phyloP scores from a whole-genome alignment of 192 early-diverging fungal genomes.

The Umbelopsis sp. region DNA sequence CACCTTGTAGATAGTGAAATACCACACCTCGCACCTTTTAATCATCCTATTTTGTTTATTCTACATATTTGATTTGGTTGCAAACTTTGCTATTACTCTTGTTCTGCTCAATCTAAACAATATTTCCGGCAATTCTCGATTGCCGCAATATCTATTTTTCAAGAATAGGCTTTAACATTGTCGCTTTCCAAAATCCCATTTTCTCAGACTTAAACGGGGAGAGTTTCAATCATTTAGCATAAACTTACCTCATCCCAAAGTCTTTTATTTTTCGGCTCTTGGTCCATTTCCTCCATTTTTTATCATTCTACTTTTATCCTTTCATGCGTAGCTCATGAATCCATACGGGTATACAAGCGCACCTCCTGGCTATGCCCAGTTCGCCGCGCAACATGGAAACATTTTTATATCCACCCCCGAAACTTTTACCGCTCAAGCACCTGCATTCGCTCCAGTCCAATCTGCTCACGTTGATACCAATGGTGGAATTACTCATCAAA shows the following conservation, averaged over 20 bases:
- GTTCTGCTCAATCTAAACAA: no score
- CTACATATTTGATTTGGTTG: no score
- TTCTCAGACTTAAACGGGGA: no score
- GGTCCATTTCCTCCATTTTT: background rate
- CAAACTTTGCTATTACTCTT: no score
- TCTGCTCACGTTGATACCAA: background rate
- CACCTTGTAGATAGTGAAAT: no score
- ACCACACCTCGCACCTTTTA: no score
- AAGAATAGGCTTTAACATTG: no score
- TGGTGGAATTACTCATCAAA: background rate
- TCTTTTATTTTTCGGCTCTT: background rate
- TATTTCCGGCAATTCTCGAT: no score
- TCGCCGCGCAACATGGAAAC: background rate
- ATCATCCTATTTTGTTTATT: no score
- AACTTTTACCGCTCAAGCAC: conserved; percentile 4
- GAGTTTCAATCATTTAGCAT: no score
- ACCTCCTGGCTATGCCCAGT: conserved; percentile 8
- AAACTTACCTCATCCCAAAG: background rate
- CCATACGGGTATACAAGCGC: conserved; percentile 1
- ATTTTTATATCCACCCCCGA: background rate
- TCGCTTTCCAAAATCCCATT: no score
- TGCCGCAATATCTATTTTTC: no score
- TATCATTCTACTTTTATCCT: background rate
- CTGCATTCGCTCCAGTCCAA: background rate
- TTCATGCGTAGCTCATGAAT: conserved; percentile 16